Conservation (phyloP, 371 early-diverging fungal species). For the Mortierella polycephala region DNA sequence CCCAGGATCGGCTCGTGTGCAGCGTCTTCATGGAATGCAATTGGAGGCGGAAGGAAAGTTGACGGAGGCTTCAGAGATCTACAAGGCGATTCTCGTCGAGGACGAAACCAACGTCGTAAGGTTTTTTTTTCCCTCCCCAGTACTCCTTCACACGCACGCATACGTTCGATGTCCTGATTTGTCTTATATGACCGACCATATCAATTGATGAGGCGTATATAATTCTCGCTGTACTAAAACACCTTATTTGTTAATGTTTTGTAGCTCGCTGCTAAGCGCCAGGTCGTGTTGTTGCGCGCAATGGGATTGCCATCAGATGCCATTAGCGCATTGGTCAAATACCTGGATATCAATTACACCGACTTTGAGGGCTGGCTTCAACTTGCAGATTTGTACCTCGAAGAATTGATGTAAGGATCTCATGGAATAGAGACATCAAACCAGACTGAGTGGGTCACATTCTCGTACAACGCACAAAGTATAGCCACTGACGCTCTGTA, state of each 20-base stretch:
- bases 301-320: slow-evolving; percentile 76
- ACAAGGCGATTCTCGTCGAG: slow-evolving; percentile 70
- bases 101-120: slow-evolving; percentile 76
- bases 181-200: no score
- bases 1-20: slow-evolving; percentile 74
- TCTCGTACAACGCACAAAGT: no score
- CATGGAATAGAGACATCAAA: neutral
- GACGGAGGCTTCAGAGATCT: slow-evolving; percentile 69
- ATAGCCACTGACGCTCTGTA: neutral
- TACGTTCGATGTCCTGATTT: no score
- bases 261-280: slow-evolving; percentile 75
- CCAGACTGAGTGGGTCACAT: no score
- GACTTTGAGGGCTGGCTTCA: slow-evolving; percentile 93
- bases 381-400: slow-evolving; percentile 78
- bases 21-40: slow-evolving; percentile 74
- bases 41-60: slow-evolving; percentile 78
- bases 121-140: neutral
- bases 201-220: no score
- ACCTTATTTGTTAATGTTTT: neutral
- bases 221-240: no score
- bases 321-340: slow-evolving; percentile 75
- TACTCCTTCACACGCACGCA: neutral
- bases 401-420: slow-evolving; percentile 63
- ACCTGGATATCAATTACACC: slow-evolving; percentile 83
- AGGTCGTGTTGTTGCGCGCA: slow-evolving; percentile 77